A percentile compares a stretch with the other conserved stretches of the same genome.
phyloP scores from a whole-genome alignment of 2,329 filamentous ascomycete species.

The Arthrinium phaeospermum region DNA sequence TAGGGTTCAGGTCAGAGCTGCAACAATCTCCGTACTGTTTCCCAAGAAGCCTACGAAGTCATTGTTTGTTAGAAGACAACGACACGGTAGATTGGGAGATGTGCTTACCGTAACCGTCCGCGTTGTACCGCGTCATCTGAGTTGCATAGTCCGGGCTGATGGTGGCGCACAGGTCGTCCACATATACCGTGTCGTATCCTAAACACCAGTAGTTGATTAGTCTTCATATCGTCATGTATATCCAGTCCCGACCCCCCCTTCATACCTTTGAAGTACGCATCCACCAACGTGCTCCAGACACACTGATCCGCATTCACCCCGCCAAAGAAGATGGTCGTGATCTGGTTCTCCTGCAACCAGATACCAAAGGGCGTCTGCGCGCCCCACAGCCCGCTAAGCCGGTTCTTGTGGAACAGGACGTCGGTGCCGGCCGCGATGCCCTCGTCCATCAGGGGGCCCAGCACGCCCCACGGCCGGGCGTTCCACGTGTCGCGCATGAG shows the following conservation, averaged over 20 bases:
- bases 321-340: constrained; percentile 39
- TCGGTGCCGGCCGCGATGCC: constrained; percentile 35
- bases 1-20: neutral
- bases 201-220: no score
- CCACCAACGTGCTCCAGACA: constrained; percentile 38
- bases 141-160: neutral
- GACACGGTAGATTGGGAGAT: no score
- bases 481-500: constrained; percentile 37
- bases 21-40: neutral
- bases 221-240: no score
- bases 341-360: constrained; percentile 38
- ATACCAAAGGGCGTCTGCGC: constrained; percentile 38
- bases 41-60: neutral
- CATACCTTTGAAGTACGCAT: constrained; percentile 39
- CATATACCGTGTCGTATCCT: constrained; percentile 11
- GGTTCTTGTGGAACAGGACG: constrained; percentile 38
- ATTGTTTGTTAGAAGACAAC: neutral
- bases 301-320: constrained; percentile 41
- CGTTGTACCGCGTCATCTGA: constrained; percentile 17
- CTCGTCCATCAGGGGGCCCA: constrained; percentile 34
- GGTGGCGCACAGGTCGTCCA: constrained; percentile 3
- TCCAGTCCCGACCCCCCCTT: no score
- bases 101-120: neutral
- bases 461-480: constrained; percentile 36
- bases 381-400: constrained; percentile 38